A percentile compares a stretch with the other conserved stretches of the same genome.
phyloP scores from a whole-genome alignment of 2,329 filamentous ascomycete species.

The Emericellopsis atlantica region DNA sequence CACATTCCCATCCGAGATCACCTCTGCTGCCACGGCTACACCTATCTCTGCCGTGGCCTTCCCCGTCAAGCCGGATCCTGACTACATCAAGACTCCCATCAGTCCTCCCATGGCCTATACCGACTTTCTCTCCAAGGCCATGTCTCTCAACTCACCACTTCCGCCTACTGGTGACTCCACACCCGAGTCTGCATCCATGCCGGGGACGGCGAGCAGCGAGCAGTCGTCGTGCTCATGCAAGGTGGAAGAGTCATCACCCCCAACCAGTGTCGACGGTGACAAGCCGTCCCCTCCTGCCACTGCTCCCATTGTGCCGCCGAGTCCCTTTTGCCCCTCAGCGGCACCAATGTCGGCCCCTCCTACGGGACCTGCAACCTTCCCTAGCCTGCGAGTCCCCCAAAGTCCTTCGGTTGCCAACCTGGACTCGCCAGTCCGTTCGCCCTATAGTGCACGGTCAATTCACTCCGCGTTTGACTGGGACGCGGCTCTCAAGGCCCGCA shows the following conservation, averaged over 20 bases:
- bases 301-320: constrained; percentile 27
- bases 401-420: constrained; percentile 56
- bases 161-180: constrained; percentile 38
- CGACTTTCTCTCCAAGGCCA: constrained; percentile 72
- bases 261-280: constrained; percentile 14
- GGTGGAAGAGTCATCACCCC: constrained; percentile 35
- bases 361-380: constrained; percentile 46
- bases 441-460: constrained; percentile 55
- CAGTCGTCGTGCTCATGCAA: constrained; percentile 44
- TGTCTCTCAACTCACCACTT: constrained; percentile 58
- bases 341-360: constrained; percentile 46
- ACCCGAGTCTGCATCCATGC: constrained; percentile 30
- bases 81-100: constrained; percentile 76
- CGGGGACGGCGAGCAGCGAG: constrained; percentile 45
- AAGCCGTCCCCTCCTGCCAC: constrained; percentile 14
- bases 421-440: constrained; percentile 62
- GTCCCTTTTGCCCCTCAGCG: constrained; percentile 35
- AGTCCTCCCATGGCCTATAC: constrained; percentile 83
- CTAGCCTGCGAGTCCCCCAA: constrained; percentile 63
- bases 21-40: constrained; percentile 52
- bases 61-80: constrained; percentile 26
- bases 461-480: constrained; percentile 73
- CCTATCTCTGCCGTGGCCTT: constrained; percentile 42
- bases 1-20: constrained; percentile 48
- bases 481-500: constrained; percentile 53